These are phyloP conservation scores for Tetrastigma voinierianum DNA, from an alignment of 164 flowering plant species.

Conservation along the genomic window DNA sequence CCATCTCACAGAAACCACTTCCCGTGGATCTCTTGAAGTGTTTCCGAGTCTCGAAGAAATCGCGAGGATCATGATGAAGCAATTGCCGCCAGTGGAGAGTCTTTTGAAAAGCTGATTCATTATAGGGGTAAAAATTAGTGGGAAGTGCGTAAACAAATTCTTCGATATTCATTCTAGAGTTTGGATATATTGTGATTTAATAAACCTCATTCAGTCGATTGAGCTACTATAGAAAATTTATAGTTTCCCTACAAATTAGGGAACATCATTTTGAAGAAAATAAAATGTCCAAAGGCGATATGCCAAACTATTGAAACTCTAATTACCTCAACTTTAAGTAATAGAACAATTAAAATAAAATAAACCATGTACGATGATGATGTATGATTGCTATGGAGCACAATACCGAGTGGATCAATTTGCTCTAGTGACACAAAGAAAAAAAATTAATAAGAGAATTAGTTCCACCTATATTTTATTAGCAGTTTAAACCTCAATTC, in stretches of 20 bases:
- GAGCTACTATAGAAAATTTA: background rate
- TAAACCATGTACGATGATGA: too few relatives aligned
- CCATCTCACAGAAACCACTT: constrained; percentile 58
- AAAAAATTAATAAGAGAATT: too few relatives aligned
- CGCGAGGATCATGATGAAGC: constrained; percentile 60
- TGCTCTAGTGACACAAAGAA: too few relatives aligned
- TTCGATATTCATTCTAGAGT: background rate
- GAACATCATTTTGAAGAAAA: background rate
- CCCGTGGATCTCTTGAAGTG: constrained; percentile 46
- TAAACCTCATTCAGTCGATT: background rate
- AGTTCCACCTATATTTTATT: background rate
- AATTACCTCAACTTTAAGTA: background rate
- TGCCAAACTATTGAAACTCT: background rate
- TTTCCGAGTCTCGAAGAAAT: constrained; percentile 62
- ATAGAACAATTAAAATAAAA: too few relatives aligned
- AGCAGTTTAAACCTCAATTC: background rate
- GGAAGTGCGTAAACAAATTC: background rate
- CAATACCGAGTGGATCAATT: too few relatives aligned
- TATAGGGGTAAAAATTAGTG: background rate
- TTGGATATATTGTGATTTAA: background rate
- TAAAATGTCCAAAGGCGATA: background rate
- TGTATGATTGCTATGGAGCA: too few relatives aligned
- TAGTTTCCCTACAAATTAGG: background rate
- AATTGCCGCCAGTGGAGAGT: constrained; percentile 63
- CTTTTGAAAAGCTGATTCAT: constrained; percentile 53